Base-by-base conservation (phyloP, 148 eudicot genomes). In the Polygonum maritimum region DNA sequence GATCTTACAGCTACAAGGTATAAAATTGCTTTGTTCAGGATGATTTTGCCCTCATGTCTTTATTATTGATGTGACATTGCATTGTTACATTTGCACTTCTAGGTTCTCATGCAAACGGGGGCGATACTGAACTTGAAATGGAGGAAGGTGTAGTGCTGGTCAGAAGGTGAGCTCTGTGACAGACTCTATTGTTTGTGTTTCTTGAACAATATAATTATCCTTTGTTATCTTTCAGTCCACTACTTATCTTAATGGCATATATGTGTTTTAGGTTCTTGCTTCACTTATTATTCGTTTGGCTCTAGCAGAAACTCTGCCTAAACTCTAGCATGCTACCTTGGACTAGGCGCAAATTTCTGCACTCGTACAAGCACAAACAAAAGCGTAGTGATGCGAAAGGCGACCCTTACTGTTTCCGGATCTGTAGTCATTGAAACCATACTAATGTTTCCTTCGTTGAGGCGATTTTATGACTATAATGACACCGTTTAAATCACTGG, bases 71-170 rank as follows among this genome's bases (percentile, higher is more conserved):
- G n/a, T 78, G 65, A 45, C 44, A 35, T 55, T 78, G 47, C 44
- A 35, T 55, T 78, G 47, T 41, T 9, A 67, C 39, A 80, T 18
- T 26, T 73, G 35, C 2, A 70, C 55, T 65, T 73, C 40, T 82
- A 94, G 98, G 97, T 94, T 47, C 81, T 94, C 62, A 94, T 94
- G 98, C 98, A 92, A 83, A 88, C 98, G 49, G 98, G 31, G 31
- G 98, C 81, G 92, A 90, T 85, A 86, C 98, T 18, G 96, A 92
- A 80, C 87, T 94, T 76, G 98, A 94, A 86, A 94, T 94, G 98
- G 98, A 75, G 98, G 98, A 84, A 90, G 98, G 84, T 95, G 98
- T 74, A 92, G 98, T 86, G 97, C 98, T 67, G 98, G 98, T 79
- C 98, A 95, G 82, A 95, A 95, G 94, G 98, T 91, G 73, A 67